Evolutionary conservation across 179 eudicot species (phyloP).

Genomic region (Gypsophila paniculata): DNA sequence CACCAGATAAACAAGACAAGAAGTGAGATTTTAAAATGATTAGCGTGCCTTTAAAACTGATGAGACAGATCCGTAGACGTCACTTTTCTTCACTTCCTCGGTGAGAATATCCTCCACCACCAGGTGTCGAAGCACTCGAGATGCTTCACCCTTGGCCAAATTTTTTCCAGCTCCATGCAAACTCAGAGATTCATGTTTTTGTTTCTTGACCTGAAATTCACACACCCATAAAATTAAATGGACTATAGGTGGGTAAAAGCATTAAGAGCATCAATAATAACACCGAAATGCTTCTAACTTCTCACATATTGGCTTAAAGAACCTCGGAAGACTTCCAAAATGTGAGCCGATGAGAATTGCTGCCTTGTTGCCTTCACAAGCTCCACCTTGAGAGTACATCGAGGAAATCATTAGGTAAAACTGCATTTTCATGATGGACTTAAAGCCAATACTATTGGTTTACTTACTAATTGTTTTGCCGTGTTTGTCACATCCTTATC

Average conservation of each 20-base stretch:
- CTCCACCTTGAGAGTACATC: slow-evolving; percentile 57
- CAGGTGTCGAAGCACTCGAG: slow-evolving; percentile 81
- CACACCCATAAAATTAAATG: slow-evolving; percentile 10
- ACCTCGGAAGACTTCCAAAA: slow-evolving; percentile 89
- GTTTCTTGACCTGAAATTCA: slow-evolving; percentile 66
- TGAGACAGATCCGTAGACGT: slow-evolving; percentile 81
- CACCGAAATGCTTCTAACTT: slow-evolving; percentile 17
- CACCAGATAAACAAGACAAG: neutral
- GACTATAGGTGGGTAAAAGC: neutral
- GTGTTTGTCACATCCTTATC: slow-evolving; percentile 83
- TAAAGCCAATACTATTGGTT: slow-evolving; percentile 13
- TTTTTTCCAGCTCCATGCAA: slow-evolving; percentile 95
- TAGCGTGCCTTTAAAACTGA: slow-evolving; percentile 63
- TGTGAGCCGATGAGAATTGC: slow-evolving; percentile 75
- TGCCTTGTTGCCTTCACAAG: slow-evolving; percentile 70
- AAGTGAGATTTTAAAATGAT: neutral
- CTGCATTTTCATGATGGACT: neutral
- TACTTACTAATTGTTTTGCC: slow-evolving; percentile 79
- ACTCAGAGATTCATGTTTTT: slow-evolving; percentile 57
- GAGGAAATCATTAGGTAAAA: slow-evolving; percentile 6
- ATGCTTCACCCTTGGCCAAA: slow-evolving; percentile 89
- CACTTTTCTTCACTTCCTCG: slow-evolving; percentile 94
- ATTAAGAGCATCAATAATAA: neutral
- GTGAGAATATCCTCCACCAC: slow-evolving; percentile 74
- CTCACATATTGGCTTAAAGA: slow-evolving; percentile 84